Evolutionary conservation across 768 basidiomycete genomes (phyloP).

Genomic region (Dacryopinax spathularia): DNA sequence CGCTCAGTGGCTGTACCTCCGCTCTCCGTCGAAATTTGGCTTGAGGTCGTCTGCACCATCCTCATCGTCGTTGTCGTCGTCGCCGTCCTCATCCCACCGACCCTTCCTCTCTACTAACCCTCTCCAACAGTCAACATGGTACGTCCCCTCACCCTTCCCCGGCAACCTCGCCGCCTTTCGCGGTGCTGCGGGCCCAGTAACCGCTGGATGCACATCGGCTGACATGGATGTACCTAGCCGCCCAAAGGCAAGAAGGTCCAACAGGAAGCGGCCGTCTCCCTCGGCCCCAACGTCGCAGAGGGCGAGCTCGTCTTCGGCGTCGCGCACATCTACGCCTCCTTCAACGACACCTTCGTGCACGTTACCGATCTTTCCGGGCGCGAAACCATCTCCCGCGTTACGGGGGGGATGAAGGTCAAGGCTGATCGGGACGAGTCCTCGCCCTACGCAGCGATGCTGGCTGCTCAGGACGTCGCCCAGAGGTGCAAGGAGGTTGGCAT

Average conservation of each 20-base stretch:
- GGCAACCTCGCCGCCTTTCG: background rate
- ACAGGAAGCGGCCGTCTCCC: conserved; percentile 73
- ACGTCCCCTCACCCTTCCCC: background rate
- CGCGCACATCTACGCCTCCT: conserved; percentile 96
- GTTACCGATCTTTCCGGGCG: conserved; percentile 97
- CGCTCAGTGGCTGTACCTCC: background rate
- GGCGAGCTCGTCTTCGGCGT: conserved; percentile 97
- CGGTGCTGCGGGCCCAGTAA: background rate
- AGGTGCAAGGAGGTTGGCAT: conserved; percentile 98
- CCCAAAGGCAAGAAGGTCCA: conserved; percentile 54
- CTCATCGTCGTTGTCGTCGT: background rate
- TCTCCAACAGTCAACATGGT: background rate
- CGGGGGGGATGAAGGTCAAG: conserved; percentile 99
- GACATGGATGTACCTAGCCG: background rate
- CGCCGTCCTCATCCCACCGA: background rate
- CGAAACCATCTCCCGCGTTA: conserved; percentile 98
- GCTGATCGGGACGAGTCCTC: conserved; percentile 99
- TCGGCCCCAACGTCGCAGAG: conserved; percentile 91
- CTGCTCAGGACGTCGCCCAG: conserved; percentile 88
- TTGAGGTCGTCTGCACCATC: background rate
- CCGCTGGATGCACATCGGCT: background rate
- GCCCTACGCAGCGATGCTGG: conserved; percentile 93
- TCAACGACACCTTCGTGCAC: conserved; percentile 99
- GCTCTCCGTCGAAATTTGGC: background rate
- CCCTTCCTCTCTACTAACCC: background rate